Evolutionary conservation across 2,329 filamentous ascomycete species (phyloP), one percentile per base, ranked within the genome.

Genomic region (Fusarium illudens): DNA sequence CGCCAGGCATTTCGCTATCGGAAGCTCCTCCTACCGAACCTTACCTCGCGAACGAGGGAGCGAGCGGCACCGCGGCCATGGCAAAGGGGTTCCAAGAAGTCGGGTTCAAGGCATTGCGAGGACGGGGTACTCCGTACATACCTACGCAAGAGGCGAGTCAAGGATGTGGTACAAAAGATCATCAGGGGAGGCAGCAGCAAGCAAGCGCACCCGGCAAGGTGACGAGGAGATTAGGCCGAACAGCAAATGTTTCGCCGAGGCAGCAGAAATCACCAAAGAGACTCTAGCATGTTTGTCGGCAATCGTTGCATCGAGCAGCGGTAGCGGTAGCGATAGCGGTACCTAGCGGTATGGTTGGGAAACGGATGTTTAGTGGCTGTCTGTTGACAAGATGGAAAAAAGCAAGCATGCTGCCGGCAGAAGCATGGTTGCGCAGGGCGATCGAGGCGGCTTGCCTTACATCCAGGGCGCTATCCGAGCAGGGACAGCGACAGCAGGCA

Each of bases 321-420:
- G n/a, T n/a, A n/a, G n/a, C n/a, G n/a, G n/a, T n/a, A n/a, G n/a
- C n/a, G n/a, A n/a, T n/a, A n/a, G n/a, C n/a, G n/a, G n/a, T n/a
- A n/a, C n/a, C n/a, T n/a, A 25, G 68, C 39, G 39, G 39, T 25
- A 44, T 44, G 39, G 37, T 58, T 57, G 57, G 56, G 65, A 58
- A 66, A 68, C 62, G 62, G 56, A 62, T 55, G 49, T 62, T 62
- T 69, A 63, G 65, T 66, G 65, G 62, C 65, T 66, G 22, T 19
- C 37, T 46, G 34, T 48, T 46, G 61, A 39, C 48, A 52, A 57
- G 58, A 42, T 39, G 49, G 29, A 32, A 66, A 58, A 30, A 60
- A 42, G 54, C 36, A 69, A 33, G 49, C 55, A 57, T 55, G 60
- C 44, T 27, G 55, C 33, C 25, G 32, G 46, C 33, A 32, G 13